Evolutionary conservation across 495 filamentous ascomycete genomes (phyloP).

Genomic region (Trypethelium eluteriae): DNA sequence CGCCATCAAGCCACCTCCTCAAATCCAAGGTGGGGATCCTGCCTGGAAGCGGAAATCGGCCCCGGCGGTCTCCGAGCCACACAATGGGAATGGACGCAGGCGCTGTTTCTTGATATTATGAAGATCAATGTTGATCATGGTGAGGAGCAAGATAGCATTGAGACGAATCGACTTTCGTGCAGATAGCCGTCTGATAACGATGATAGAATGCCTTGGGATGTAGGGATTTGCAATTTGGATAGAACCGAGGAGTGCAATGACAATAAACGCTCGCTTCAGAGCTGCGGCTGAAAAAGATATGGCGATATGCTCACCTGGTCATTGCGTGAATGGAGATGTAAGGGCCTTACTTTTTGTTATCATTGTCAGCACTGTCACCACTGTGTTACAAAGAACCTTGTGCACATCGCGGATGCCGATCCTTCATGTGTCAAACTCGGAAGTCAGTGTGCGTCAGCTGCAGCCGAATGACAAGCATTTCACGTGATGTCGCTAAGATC

Average conservation of each 20-base stretch:
- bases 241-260: no score
- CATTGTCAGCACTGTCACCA: not conserved
- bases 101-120: not conserved
- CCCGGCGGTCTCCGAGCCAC: not conserved
- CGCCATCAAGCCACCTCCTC: constrained; percentile 12
- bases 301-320: not conserved
- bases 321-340: no score
- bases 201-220: no score
- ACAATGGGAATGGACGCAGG: not conserved
- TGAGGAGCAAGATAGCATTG: not conserved
- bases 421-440: not conserved
- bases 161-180: not conserved
- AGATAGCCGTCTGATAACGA: not conserved
- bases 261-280: not conserved
- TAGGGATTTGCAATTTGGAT: no score
- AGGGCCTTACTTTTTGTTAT: no score
- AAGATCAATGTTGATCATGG: not conserved
- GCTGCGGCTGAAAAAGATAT: not conserved
- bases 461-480: not conserved
- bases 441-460: not conserved
- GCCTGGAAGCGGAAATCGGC: constrained; percentile 5
- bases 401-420: not conserved
- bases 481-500: not conserved
- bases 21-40: constrained; percentile 1
- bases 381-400: not conserved